These are phyloP conservation scores for Xylaria polymorpha DNA, from an alignment of 2,329 filamentous ascomycete genomes.

Conservation along the genomic window DNA sequence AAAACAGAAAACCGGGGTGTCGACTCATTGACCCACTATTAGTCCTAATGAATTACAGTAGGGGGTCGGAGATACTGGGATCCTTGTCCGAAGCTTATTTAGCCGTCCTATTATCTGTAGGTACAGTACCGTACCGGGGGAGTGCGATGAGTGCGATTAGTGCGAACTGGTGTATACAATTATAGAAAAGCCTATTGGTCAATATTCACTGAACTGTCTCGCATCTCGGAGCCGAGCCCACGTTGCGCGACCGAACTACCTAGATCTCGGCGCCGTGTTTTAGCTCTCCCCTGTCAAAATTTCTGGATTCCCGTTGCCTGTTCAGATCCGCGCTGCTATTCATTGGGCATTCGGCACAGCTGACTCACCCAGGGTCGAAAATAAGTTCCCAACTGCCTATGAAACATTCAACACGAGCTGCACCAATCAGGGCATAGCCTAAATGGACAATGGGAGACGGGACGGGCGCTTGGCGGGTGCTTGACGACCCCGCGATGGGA, in stretches of 20 bases:
- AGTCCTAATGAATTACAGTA: neutral
- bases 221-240: neutral
- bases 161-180: neutral
- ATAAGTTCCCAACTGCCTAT: neutral
- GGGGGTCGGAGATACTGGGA: neutral
- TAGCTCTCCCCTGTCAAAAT: no score
- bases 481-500: neutral
- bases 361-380: neutral
- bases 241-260: neutral
- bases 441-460: neutral
- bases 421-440: neutral
- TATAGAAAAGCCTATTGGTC: slow-evolving; percentile 1
- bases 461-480: slow-evolving; percentile 12
- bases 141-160: neutral
- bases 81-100: neutral
- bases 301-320: no score
- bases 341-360: neutral
- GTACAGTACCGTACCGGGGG: no score
- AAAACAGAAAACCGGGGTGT: no score
- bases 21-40: neutral
- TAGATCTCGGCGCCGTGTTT: neutral
- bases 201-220: neutral
- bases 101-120: neutral
- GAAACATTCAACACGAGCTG: neutral
- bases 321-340: no score